A percentile compares a stretch with the other conserved stretches of the same genome.
Conservation (phyloP, 129 eudicot genomes). For the Flaveria bidentis region DNA sequence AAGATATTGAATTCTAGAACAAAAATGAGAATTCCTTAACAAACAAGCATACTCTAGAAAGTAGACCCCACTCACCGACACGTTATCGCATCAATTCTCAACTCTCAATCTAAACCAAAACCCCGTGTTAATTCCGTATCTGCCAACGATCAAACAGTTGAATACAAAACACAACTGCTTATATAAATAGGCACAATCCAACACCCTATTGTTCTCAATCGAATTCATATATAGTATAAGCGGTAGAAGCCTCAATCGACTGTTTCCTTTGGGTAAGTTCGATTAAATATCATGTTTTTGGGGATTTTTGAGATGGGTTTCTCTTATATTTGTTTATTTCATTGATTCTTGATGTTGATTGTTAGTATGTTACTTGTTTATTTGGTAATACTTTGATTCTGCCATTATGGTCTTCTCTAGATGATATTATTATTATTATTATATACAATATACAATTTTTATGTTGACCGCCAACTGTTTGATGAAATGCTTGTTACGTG, state of each 20-base stretch:
- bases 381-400: conserved; percentile 22
- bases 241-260: background rate
- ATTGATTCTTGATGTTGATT: conserved; percentile 26
- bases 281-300: background rate
- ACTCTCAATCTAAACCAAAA: background rate
- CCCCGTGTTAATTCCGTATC: conserved; percentile 38
- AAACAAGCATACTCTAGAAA: conserved; percentile 8
- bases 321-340: conserved; percentile 17
- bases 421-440: background rate
- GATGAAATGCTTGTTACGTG: conserved; percentile 24
- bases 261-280: background rate
- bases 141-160: background rate
- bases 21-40: conserved; percentile 23
- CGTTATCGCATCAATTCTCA: conserved; percentile 16
- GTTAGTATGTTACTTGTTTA: background rate
- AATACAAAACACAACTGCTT: background rate
- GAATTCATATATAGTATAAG: background rate
- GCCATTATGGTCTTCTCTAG: background rate
- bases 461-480: conserved; percentile 26
- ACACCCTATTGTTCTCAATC: background rate
- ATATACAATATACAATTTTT: background rate
- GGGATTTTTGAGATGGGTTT: background rate
- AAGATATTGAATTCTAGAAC: background rate
- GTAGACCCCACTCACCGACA: conserved; percentile 9
- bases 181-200: conserved; percentile 23